Evolutionary conservation across 1,139 yeast species (phyloP).

Genomic region (Blastobotrys elegans): DNA sequence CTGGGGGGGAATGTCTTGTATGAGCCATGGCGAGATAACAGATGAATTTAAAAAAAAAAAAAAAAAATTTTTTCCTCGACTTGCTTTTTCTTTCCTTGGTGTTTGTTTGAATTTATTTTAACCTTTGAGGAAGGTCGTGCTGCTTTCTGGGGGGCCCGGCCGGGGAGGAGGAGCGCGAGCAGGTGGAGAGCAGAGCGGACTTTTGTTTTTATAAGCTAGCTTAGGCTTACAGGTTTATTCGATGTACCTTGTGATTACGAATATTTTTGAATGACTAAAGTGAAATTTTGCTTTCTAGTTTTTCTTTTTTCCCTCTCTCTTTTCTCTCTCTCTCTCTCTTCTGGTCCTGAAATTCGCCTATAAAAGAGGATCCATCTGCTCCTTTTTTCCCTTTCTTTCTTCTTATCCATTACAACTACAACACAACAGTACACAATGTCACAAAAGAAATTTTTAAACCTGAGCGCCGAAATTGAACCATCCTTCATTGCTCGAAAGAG

Average conservation of each 20-base stretch:
- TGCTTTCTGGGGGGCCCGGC: background rate
- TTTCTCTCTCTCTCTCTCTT: background rate
- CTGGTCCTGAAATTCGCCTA: background rate
- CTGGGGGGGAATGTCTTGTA: background rate
- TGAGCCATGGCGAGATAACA: background rate
- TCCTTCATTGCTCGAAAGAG: slow-evolving; percentile 16
- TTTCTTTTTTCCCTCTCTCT: background rate
- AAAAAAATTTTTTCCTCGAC: background rate
- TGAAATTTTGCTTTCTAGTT: slow-evolving; percentile 4
- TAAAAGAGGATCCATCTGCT: too few species aligned
- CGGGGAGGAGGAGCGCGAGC: too few species aligned
- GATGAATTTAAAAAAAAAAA: background rate
- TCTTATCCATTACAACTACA: background rate
- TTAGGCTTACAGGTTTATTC: too few species aligned
- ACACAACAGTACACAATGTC: slow-evolving; percentile 5
- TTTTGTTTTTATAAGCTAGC: too few species aligned
- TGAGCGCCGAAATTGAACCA: slow-evolving; percentile 22
- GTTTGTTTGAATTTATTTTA: background rate
- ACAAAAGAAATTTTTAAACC: slow-evolving; percentile 17
- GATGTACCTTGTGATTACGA: too few species aligned
- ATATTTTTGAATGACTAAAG: too few species aligned
- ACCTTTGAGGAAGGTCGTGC: background rate
- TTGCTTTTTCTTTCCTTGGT: background rate
- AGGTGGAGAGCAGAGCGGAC: too few species aligned
- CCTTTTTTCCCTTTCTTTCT: background rate